A percentile compares a stretch with the other conserved stretches of the same genome.
These are phyloP conservation scores for Skeletonema menzelii DNA, from an alignment of 108 stramenopile species.

Conservation along the genomic window DNA sequence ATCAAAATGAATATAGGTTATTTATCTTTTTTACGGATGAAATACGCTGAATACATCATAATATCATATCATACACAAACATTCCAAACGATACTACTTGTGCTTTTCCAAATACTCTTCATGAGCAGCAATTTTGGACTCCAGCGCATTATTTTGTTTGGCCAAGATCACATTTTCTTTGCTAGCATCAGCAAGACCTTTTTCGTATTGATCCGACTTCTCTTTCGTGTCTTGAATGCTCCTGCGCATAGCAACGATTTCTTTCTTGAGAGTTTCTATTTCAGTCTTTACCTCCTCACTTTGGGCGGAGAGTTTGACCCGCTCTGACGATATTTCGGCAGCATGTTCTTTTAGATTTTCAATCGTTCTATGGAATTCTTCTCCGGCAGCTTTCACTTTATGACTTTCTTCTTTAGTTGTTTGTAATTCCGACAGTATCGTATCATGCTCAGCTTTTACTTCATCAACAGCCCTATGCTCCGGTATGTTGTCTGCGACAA, in stretches of 20 bases:
- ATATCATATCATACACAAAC: not conserved
- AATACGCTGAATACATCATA: not conserved
- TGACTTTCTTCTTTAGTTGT: not conserved
- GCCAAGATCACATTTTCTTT: slow-evolving; percentile 1
- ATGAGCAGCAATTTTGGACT: slow-evolving; percentile 7
- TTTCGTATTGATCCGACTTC: not conserved
- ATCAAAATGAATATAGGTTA: no score
- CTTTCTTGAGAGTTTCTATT: not conserved
- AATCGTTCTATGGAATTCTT: not conserved
- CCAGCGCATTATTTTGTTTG: slow-evolving; percentile 12
- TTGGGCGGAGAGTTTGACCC: slow-evolving; percentile 4
- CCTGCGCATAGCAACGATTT: not conserved
- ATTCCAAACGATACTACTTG: not conserved
- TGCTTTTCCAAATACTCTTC: not conserved
- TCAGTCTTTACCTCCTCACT: slow-evolving; percentile 5
- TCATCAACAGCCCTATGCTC: slow-evolving; percentile 9
- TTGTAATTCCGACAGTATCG: slow-evolving; percentile 8
- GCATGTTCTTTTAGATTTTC: slow-evolving; percentile 13
- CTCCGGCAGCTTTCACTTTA: not conserved
- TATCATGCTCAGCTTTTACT: not conserved
- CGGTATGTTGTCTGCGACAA: slow-evolving; percentile 2
- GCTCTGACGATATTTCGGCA: slow-evolving; percentile 13
- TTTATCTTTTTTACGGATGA: not conserved
- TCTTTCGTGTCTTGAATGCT: not conserved
- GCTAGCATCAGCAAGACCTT: not conserved